These are phyloP conservation scores for Candida chauliodis DNA, from an alignment of 805 yeast species.

Conservation along the genomic window DNA sequence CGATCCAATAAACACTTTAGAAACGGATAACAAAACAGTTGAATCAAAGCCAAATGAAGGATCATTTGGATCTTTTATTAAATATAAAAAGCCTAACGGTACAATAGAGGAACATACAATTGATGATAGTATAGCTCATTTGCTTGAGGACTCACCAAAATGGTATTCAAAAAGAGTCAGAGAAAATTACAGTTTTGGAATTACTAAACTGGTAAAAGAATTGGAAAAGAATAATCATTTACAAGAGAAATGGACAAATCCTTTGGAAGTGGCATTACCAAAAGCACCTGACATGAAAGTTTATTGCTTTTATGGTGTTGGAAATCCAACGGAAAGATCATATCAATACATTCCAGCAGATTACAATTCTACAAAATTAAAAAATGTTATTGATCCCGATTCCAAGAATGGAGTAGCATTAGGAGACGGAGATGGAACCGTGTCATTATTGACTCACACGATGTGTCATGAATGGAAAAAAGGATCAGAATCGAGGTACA, in stretches of 20 bases:
- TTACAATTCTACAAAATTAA: conserved; percentile 46
- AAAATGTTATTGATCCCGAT: conserved; percentile 68
- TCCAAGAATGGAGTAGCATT: conserved; percentile 63
- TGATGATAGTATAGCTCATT: conserved; percentile 60
- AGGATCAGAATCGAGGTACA: conserved; percentile 55
- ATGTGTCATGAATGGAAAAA: conserved; percentile 92
- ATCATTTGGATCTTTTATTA: conserved; percentile 66
- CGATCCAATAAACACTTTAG: conserved; percentile 44
- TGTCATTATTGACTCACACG: conserved; percentile 78
- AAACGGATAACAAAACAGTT: conserved; percentile 19
- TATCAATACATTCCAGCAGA: conserved; percentile 73
- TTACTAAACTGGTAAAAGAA: conserved; percentile 59
- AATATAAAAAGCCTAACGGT: conserved; percentile 44
- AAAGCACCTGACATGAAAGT: conserved; percentile 89
- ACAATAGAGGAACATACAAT: conserved; percentile 47
- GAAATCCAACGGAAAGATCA: conserved; percentile 93
- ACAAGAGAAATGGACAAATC: conserved; percentile 88
- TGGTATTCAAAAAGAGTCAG: conserved; percentile 69
- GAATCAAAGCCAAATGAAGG: conserved; percentile 21
- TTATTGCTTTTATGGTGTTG: conserved; percentile 92
- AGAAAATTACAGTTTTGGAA: conserved; percentile 77
- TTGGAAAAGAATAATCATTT: conserved; percentile 61
- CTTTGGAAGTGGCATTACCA: conserved; percentile 87
- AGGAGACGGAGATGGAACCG: conserved; percentile 96
- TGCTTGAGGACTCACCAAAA: conserved; percentile 62